Percentiles rank a stretch among this genome's conserved stretches.
Evolutionary conservation across 768 basidiomycete genomes (phyloP).

Genomic region (Pisolithus marmoratus): DNA sequence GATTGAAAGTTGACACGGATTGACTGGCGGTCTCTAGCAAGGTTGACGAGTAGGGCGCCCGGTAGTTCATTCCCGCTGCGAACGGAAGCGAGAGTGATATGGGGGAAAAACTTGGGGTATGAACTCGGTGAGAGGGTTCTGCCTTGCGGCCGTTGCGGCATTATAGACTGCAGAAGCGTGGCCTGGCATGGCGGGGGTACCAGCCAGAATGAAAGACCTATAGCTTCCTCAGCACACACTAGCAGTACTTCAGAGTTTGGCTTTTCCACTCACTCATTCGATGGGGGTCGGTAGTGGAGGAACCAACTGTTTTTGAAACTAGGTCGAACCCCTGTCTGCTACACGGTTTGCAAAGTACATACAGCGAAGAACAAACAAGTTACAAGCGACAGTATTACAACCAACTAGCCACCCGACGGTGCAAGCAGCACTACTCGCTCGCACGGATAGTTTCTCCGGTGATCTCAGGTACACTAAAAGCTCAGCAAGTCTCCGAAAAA

Average conservation of each 20-base stretch:
- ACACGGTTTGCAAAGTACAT: too few relatives aligned
- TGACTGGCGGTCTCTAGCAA: slow-evolving; percentile 30
- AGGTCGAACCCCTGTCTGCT: too few relatives aligned
- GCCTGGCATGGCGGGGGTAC: slow-evolving; percentile 48
- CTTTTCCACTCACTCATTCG: too few relatives aligned
- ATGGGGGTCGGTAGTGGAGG: too few relatives aligned
- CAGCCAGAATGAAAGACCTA: slow-evolving; percentile 67
- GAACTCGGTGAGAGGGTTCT: slow-evolving; percentile 29
- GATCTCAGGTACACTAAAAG: not conserved
- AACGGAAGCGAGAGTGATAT: slow-evolving; percentile 60
- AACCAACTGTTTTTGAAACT: too few relatives aligned
- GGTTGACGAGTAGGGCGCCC: slow-evolving; percentile 32
- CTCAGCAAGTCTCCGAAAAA: not conserved
- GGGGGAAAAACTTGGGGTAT: slow-evolving; percentile 60
- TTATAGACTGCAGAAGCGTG: slow-evolving; percentile 38
- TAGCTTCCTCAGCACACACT: not conserved
- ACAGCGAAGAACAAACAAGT: too few relatives aligned
- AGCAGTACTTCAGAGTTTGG: too few relatives aligned
- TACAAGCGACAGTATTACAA: too few relatives aligned
- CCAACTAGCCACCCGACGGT: too few relatives aligned
- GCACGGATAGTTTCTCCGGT: too few relatives aligned
- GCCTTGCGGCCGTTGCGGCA: slow-evolving; percentile 33
- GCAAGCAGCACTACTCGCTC: too few relatives aligned
- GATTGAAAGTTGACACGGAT: slow-evolving; percentile 46
- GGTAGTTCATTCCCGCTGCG: slow-evolving; percentile 21